phyloP scores from a whole-genome alignment of 148 eudicot genomes.

The Tetragonia tetragonoides region DNA sequence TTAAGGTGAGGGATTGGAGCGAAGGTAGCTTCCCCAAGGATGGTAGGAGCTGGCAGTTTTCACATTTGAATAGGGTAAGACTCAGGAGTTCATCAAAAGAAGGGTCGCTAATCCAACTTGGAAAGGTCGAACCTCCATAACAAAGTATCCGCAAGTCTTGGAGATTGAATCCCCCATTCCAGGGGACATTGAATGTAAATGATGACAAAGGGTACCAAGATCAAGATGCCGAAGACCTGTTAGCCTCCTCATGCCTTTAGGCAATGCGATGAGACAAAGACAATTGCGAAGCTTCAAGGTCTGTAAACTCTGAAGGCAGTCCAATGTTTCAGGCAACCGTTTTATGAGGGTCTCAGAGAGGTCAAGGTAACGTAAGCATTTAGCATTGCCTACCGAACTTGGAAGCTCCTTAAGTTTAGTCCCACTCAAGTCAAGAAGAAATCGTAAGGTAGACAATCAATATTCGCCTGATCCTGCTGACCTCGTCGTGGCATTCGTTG shows the following conservation, averaged over 20 bases:
- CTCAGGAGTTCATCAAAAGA: slow-evolving; percentile 2
- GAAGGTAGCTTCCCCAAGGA: slow-evolving; percentile 21
- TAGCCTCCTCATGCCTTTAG: slow-evolving; percentile 15
- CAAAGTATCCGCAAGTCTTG: slow-evolving; percentile 13
- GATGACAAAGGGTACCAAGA: slow-evolving; percentile 4
- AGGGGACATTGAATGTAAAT: slow-evolving; percentile 11
- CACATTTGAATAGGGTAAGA: slow-evolving; percentile 25
- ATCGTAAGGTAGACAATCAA: slow-evolving; percentile 13
- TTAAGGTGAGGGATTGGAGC: slow-evolving; percentile 20
- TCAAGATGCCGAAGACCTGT: slow-evolving; percentile 25
- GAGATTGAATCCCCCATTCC: slow-evolving; percentile 14
- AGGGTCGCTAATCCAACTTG: slow-evolving; percentile 21
- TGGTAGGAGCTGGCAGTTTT: slow-evolving; percentile 14
- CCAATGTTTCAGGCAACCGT: slow-evolving; percentile 16
- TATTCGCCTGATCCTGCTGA: neutral
- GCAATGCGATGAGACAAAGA: slow-evolving; percentile 10
- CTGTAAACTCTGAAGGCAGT: slow-evolving; percentile 5
- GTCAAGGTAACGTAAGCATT: slow-evolving; percentile 8
- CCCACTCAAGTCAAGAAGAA: slow-evolving; percentile 22
- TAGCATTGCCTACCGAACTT: slow-evolving; percentile 15
- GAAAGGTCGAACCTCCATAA: slow-evolving; percentile 17
- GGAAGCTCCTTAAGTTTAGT: slow-evolving; percentile 13
- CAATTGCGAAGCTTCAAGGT: slow-evolving; percentile 18
- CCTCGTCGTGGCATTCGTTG: neutral
- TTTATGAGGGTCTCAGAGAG: slow-evolving; percentile 16